These are phyloP conservation scores for Austroboletus olivaceoglutinosus DNA, from an alignment of 1,284 basidiomycete genomes.

Conservation along the genomic window DNA sequence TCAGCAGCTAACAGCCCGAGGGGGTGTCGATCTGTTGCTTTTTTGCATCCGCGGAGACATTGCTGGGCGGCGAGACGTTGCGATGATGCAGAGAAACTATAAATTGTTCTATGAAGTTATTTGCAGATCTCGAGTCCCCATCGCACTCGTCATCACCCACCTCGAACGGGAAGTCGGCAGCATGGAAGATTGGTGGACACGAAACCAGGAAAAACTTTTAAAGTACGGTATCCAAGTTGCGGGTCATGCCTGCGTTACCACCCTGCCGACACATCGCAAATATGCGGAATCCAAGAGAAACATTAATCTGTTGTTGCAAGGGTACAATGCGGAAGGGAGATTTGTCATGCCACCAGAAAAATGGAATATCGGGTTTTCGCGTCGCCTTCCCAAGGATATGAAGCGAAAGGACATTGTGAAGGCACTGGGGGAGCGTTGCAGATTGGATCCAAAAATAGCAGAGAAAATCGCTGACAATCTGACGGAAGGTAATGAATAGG, in stretches of 20 bases:
- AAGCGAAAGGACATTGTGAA: constrained; percentile 28
- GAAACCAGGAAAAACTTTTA: constrained; percentile 21
- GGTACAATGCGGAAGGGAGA: constrained; percentile 11
- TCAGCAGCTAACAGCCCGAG: constrained; percentile 21
- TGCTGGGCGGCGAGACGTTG: constrained; percentile 24
- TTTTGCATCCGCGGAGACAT: constrained; percentile 38
- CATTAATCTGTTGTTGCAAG: constrained; percentile 17
- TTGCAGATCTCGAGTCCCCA: constrained; percentile 35
- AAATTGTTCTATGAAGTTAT: constrained; percentile 37
- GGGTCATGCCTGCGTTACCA: constrained; percentile 33
- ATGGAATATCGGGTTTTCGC: constrained; percentile 28
- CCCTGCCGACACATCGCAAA: constrained; percentile 27
- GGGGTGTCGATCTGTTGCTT: constrained; percentile 39
- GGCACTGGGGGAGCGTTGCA: constrained; percentile 29
- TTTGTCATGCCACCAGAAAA: constrained; percentile 30
- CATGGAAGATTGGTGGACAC: constrained; percentile 33
- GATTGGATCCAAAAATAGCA: constrained; percentile 19
- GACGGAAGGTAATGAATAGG: neutral
- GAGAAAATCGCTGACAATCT: constrained; percentile 20
- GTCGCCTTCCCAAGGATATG: constrained; percentile 19
- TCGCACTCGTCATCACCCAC: constrained; percentile 38
- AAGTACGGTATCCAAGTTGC: constrained; percentile 26
- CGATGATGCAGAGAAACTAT: constrained; percentile 37
- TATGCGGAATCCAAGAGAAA: constrained; percentile 25
- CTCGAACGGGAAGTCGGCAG: constrained; percentile 36